Evolutionary conservation across 192 early-diverging fungal genomes (phyloP).

Genomic region (Coemansia erecta): DNA sequence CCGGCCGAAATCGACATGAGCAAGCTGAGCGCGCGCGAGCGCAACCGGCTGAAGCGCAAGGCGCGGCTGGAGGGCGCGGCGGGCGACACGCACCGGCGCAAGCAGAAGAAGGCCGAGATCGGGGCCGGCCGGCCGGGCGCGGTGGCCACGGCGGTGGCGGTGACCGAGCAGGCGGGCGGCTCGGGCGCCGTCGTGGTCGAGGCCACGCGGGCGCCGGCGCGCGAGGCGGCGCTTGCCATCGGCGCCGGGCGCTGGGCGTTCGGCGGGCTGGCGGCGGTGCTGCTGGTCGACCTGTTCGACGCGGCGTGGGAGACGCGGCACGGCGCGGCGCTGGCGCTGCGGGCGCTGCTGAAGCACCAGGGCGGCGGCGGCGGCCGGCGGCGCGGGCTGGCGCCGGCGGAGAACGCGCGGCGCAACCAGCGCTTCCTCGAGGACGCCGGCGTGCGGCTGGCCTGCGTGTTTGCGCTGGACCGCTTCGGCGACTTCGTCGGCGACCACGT

Average conservation of each 20-base stretch:
- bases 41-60: conserved; percentile 86
- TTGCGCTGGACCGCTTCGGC: conserved; percentile 92
- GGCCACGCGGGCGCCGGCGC: conserved; percentile 50
- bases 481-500: conserved; percentile 97
- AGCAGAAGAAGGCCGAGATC: background rate
- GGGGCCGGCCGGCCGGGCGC: conserved; percentile 2
- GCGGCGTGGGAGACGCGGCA: conserved; percentile 91
- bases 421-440: conserved; percentile 84
- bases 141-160: conserved; percentile 21
- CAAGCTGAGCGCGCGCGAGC: conserved; percentile 86
- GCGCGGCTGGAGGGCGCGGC: conserved; percentile 72
- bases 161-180: conserved; percentile 53
- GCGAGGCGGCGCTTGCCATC: conserved; percentile 51
- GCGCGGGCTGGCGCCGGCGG: conserved; percentile 51
- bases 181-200: conserved; percentile 66
- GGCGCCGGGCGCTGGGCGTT: conserved; percentile 70
- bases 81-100: too few relatives aligned
- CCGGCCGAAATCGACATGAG: conserved; percentile 57
- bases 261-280: conserved; percentile 62
- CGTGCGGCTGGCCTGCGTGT: conserved; percentile 88
- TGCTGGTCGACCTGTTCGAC: conserved; percentile 70
- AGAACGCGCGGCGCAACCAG: conserved; percentile 70
- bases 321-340: conserved; percentile 92
- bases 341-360: conserved; percentile 83
- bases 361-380: conserved; percentile 77